phyloP scores from a whole-genome alignment of 2,329 filamentous ascomycete species.

The Pestalotiopsis sp. region DNA sequence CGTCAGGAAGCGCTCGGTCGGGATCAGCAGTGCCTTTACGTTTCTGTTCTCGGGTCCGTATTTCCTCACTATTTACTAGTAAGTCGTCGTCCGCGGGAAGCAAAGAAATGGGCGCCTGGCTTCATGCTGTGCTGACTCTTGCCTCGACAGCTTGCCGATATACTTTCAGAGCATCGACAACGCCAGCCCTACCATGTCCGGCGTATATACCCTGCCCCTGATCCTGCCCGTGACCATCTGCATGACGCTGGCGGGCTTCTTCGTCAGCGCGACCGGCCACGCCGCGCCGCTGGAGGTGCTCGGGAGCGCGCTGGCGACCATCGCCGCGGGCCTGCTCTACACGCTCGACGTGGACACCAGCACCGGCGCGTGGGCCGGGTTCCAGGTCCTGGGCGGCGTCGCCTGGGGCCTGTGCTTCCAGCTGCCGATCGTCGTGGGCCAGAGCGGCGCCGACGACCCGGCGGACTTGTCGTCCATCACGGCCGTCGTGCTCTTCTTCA shows the following conservation, averaged over 20 bases:
- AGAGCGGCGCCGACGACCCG: neutral
- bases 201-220: conserved; percentile 45
- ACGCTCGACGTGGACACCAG: conserved; percentile 40
- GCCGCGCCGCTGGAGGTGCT: conserved; percentile 47
- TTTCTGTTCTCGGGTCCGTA: conserved; percentile 38
- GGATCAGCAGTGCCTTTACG: conserved; percentile 34
- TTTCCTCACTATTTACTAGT: conserved; percentile 22
- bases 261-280: conserved; percentile 42
- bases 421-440: neutral
- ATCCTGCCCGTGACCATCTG: conserved; percentile 42
- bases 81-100: neutral
- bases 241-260: conserved; percentile 41
- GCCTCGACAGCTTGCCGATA: neutral
- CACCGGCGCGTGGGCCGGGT: conserved; percentile 38
- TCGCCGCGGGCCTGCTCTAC: conserved; percentile 45
- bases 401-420: neutral
- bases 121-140: conserved; percentile 24
- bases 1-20: conserved; percentile 42
- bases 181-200: conserved; percentile 34
- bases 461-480: neutral
- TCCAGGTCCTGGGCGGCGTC: conserved; percentile 45
- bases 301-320: conserved; percentile 36
- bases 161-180: neutral
- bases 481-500: neutral
- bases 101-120: neutral